phyloP scores from a whole-genome alignment of 768 basidiomycete species.

The Amanita pallidorosea region DNA sequence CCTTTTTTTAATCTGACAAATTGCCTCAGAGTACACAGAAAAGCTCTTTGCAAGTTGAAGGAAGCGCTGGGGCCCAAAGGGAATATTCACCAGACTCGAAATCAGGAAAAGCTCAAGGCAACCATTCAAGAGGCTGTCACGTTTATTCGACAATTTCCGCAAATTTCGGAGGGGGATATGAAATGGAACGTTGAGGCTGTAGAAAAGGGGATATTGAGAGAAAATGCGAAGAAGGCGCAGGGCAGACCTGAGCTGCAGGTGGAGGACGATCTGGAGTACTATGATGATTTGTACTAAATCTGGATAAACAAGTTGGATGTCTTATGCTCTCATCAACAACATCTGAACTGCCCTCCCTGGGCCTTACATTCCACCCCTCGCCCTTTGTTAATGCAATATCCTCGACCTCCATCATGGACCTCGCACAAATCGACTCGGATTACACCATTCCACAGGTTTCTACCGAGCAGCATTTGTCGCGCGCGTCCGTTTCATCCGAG shows the following conservation, averaged over 20 bases:
- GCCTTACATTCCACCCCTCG: neutral
- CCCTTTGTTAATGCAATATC: neutral
- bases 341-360: neutral
- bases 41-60: neutral
- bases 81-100: neutral
- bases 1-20: slow-evolving; percentile 1
- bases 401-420: neutral
- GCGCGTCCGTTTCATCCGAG: neutral
- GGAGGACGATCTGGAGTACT: slow-evolving; percentile 9
- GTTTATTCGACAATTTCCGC: slow-evolving; percentile 17
- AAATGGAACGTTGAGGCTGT: slow-evolving; percentile 17
- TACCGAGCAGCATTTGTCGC: neutral
- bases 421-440: neutral
- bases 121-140: slow-evolving; percentile 16
- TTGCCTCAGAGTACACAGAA: neutral
- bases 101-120: slow-evolving; percentile 13
- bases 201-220: slow-evolving; percentile 21
- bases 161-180: slow-evolving; percentile 10
- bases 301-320: neutral
- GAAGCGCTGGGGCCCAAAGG: neutral
- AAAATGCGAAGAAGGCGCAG: slow-evolving; percentile 7
- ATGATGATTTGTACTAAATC: neutral
- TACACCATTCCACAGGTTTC: neutral
- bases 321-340: slow-evolving; percentile 1
- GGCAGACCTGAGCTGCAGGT: slow-evolving; percentile 11